Base-by-base conservation (phyloP, 208 protist genomes). In the Strigomonas culicis region DNA sequence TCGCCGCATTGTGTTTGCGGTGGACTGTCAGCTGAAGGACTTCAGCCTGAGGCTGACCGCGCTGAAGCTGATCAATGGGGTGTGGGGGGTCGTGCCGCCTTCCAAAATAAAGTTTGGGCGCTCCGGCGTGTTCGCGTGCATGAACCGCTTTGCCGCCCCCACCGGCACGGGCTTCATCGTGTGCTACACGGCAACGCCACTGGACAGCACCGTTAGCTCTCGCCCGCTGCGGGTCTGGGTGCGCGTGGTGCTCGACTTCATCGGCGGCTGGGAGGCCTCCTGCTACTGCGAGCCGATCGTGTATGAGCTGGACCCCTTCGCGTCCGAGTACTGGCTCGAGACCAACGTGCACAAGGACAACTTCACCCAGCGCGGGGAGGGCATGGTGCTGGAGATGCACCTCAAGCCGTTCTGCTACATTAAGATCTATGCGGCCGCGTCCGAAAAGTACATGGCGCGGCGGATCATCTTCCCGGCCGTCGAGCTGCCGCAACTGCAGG, bases 161-260 rank as follows among this genome's bases (percentile, higher is more conserved):
- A 94, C 88, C 0, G 88, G 88, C 19, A 70, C 83, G 1, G 85
- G 84, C n/a, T 92, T 88, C 56, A 77, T 87, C 4, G 41, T 94
- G 1, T 94, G 88, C 68, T 94, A 92, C 66, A 41, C 73, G 13
- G 74, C 70, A 15, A 64, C 55, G 22, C 77, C 72, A 21, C 25
- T 36, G 22, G 58, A 25, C 3, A 19, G 49, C 3, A 66, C 39
- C 13, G n/a, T 43, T 1, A 56, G 46, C 2, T n/a, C 50, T 41
- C 53, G 19, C 0, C 49, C 64, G 49, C 64, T 88, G 44, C 82
- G 84, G 2, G 44, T 94, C 32, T 94, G 88, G 85, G 44, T 88
- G 53, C 77, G 83, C 8, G 78, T 77, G 15, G 62, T 76, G 51
- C 68, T 72, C 31, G 79, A 86, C 66, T 75, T 91, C 31, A 60